Base-by-base conservation (phyloP, 2,329 filamentous ascomycete genomes). In the Venturia effusa region DNA sequence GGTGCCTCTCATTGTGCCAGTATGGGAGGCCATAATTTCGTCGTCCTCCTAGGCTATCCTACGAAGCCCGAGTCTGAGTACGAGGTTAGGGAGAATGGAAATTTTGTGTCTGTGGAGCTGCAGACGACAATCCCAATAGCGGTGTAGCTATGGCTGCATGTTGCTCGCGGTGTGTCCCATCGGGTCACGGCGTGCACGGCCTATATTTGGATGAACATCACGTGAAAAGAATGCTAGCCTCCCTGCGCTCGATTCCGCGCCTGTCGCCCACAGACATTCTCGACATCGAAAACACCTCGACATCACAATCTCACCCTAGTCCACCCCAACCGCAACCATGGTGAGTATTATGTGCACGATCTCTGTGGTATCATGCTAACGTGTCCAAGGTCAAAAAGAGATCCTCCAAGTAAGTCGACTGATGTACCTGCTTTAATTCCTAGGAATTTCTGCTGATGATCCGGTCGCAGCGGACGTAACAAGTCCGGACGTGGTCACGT, bases 381-480 rank as follows among this genome's bases (percentile, higher is more conserved):
- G 79, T 80, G 79, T 79, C 87, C 77, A 76, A 88, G 88, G 86
- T 88, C 80, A 88, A 88, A 83, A 88, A 88, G 83, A 82, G 86
- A 78, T 84, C 86, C 76, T 86, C 84, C 81, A 88, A 88, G 85
- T 88, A 82, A 64, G 55, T 64, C 55, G 30, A 63, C 51, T 37
- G 61, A 63, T 63, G 61, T 63, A 39, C 61, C 61, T n/a, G 51
- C 39, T 22, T 40, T 17, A 41, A 30, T 48, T 55, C 37, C 19
- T 22, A 37, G n/a, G 61, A 55, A 40, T 30, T 59, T 48, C 51
- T 32, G 45, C 55, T 64, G 62, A 60, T 61, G 78, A 74, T 79
- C 73, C 70, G 55, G 60, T 68, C 67, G 69, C 79, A 95, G 90
- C 85, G 93, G 93, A 81, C 92, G 93, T 80, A 97, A 97, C 90